Percentiles rank a stretch among this genome's conserved stretches.
phyloP scores from a whole-genome alignment of 371 early-diverging fungal genomes.

The Blyttiomyces sp. region DNA sequence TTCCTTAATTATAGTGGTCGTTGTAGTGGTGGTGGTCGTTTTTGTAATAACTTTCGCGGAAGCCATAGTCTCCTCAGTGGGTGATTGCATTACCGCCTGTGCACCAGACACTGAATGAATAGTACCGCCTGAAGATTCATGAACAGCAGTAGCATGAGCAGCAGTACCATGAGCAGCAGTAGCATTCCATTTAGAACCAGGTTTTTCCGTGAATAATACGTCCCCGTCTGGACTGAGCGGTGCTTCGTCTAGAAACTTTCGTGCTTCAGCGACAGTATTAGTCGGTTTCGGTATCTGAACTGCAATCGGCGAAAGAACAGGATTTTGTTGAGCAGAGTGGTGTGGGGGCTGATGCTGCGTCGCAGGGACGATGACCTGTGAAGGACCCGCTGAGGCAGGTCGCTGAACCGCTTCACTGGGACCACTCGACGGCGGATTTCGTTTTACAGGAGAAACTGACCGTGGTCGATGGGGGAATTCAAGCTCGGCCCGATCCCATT shows the following conservation, averaged over 20 bases:
- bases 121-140: too few relatives aligned
- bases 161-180: background rate
- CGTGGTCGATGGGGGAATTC: background rate
- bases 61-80: background rate
- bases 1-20: too few relatives aligned
- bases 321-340: background rate
- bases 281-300: too few relatives aligned
- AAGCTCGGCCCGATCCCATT: background rate
- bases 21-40: conserved; percentile 1
- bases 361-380: background rate
- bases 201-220: background rate
- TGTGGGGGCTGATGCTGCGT: background rate
- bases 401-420: background rate
- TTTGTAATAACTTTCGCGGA: background rate
- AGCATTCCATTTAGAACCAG: background rate
- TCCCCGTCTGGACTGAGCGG: background rate
- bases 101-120: background rate
- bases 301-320: background rate
- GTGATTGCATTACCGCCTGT: background rate
- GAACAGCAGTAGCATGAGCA: background rate
- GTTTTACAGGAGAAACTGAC: background rate
- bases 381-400: background rate
- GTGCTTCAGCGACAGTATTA: too few relatives aligned
- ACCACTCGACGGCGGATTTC: background rate
- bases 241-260: too few relatives aligned